These are phyloP conservation scores for Pyrenula massariospora DNA, from an alignment of 495 filamentous ascomycete genomes.

Conservation along the genomic window DNA sequence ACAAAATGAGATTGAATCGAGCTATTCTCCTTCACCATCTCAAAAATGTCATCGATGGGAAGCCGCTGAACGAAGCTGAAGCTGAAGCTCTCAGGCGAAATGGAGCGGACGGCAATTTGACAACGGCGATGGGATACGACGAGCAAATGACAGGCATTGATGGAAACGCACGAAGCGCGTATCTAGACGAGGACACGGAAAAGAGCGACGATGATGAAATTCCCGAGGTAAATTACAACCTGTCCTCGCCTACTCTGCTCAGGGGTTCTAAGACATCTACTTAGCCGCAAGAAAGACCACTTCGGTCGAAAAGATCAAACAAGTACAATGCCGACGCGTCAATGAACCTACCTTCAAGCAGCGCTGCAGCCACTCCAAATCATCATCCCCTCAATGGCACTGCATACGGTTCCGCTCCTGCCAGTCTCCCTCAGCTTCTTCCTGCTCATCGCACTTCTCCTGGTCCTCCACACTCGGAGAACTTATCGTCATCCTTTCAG, in stretches of 20 bases:
- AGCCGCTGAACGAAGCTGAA: slow-evolving; percentile 24
- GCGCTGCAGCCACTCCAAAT: background rate
- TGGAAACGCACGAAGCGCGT: slow-evolving; percentile 9
- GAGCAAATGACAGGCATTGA: slow-evolving; percentile 12
- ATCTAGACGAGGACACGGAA: slow-evolving; percentile 12
- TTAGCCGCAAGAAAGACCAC: slow-evolving; percentile 82
- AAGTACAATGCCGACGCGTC: slow-evolving; percentile 19
- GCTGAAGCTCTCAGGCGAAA: slow-evolving; percentile 18
- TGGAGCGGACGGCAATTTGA: slow-evolving; percentile 24
- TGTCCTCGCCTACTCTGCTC: too few relatives aligned
- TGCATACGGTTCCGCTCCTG: background rate
- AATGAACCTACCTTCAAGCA: background rate
- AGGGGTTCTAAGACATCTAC: slow-evolving; percentile 1
- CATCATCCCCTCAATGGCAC: background rate
- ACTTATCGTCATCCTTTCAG: background rate
- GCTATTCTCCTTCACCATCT: slow-evolving; percentile 85
- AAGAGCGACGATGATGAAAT: background rate
- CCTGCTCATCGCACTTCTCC: background rate
- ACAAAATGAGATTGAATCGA: slow-evolving; percentile 85
- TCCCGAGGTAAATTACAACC: slow-evolving; percentile 4
- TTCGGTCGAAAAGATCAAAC: slow-evolving; percentile 74
- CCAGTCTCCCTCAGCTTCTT: background rate
- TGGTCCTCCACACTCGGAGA: background rate
- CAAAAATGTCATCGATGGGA: slow-evolving; percentile 62
- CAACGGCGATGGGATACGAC: slow-evolving; percentile 8